These are phyloP conservation scores for Ophiocordyceps unilateralis DNA, from an alignment of 2,329 filamentous ascomycete species.

Conservation along the genomic window DNA sequence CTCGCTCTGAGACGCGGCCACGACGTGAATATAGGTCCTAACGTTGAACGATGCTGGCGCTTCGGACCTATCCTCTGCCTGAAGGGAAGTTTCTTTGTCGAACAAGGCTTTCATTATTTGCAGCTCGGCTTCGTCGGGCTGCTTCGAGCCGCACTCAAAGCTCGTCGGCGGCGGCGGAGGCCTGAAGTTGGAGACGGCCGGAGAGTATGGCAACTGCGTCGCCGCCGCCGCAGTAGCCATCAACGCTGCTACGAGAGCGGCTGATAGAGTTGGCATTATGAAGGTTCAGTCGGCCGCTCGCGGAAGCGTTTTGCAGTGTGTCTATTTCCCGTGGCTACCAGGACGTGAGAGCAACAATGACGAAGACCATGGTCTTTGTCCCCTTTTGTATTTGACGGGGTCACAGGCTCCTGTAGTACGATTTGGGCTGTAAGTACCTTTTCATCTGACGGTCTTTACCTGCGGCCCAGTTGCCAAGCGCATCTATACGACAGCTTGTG, in stretches of 20 bases:
- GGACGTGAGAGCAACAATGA: no score
- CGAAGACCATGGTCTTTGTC: no score
- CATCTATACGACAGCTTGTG: neutral
- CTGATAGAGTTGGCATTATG: neutral
- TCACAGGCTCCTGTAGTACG: no score
- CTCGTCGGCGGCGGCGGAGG: neutral
- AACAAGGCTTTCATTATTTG: neutral
- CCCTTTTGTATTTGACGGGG: no score
- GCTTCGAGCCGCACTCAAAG: neutral
- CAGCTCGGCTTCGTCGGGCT: neutral
- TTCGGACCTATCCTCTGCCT: neutral
- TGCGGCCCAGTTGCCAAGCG: no score
- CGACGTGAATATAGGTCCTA: neutral
- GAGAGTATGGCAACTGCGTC: neutral
- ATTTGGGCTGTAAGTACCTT: no score
- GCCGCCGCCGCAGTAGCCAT: neutral
- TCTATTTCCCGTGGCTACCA: no score
- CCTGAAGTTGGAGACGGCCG: neutral
- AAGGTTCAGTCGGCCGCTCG: no score
- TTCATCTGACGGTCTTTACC: no score
- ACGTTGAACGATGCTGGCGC: neutral
- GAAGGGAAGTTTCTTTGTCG: neutral
- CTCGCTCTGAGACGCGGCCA: neutral
- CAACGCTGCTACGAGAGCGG: neutral
- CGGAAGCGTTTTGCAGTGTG: no score